phyloP scores from a whole-genome alignment of 2,329 filamentous ascomycete species.

The Fusarium concolor region DNA sequence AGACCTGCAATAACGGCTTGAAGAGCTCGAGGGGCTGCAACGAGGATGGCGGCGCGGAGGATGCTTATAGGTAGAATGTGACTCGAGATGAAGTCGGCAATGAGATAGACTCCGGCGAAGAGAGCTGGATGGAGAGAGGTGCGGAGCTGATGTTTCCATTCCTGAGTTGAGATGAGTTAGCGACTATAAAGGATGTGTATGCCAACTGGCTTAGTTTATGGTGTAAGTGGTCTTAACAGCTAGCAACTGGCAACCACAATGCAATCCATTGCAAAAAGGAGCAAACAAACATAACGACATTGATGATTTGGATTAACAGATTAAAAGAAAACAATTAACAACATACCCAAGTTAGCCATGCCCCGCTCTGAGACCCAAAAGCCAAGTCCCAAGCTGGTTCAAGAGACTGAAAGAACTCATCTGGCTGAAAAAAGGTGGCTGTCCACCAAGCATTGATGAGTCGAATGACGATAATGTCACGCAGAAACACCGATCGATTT shows the following conservation, averaged over 20 bases:
- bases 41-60: conserved; percentile 72
- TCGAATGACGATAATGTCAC: conserved; percentile 72
- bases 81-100: conserved; percentile 67
- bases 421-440: conserved; percentile 95
- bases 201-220: background rate
- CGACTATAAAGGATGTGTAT: too few relatives aligned
- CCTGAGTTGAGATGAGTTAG: conserved; percentile 64
- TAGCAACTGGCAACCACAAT: background rate
- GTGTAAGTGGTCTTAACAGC: conserved; percentile 24
- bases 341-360: conserved; percentile 96
- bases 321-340: background rate
- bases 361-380: conserved; percentile 80
- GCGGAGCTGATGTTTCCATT: conserved; percentile 90
- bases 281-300: background rate
- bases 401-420: conserved; percentile 96
- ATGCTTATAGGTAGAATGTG: conserved; percentile 64
- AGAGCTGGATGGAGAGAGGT: conserved; percentile 92
- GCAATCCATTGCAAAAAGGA: background rate
- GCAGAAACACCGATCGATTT: conserved; percentile 47
- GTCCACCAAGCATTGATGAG: conserved; percentile 82
- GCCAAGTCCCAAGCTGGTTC: conserved; percentile 93
- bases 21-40: conserved; percentile 77
- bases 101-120: conserved; percentile 80
- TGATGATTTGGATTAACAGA: background rate
- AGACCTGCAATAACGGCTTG: conserved; percentile 83